Evolutionary conservation across 805 yeast genomes (phyloP).

Genomic region (Pichia kluyveri): DNA sequence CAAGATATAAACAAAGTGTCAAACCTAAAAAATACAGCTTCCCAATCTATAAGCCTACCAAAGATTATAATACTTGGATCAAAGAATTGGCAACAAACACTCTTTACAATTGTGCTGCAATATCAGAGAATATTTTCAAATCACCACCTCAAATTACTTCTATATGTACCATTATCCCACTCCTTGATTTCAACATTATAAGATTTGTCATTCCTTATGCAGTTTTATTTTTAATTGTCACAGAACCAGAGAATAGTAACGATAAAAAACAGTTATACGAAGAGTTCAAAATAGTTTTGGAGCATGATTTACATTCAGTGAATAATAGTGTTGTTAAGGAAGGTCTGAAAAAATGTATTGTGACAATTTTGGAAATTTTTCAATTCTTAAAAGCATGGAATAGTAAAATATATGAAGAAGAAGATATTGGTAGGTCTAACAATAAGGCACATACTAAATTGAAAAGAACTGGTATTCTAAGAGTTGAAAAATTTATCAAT

Average conservation of each 20-base stretch:
- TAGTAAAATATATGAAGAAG: constrained; percentile 31
- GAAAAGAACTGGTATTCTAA: constrained; percentile 8
- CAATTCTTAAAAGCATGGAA: constrained; percentile 82
- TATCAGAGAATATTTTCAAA: constrained; percentile 6
- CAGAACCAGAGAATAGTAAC: constrained; percentile 25
- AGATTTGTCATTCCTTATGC: constrained; percentile 72
- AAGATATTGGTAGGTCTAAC: constrained; percentile 3
- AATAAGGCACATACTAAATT: background rate
- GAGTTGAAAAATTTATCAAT: constrained; percentile 40
- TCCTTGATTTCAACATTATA: constrained; percentile 54
- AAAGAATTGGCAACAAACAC: constrained; percentile 59
- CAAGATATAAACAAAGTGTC: constrained; percentile 49
- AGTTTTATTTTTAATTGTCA: constrained; percentile 46
- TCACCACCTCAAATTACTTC: background rate
- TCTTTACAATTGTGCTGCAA: constrained; percentile 33
- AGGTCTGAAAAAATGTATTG: constrained; percentile 55
- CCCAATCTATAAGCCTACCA: constrained; percentile 55
- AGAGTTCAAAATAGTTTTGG: constrained; percentile 57
- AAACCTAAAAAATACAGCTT: constrained; percentile 38
- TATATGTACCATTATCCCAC: constrained; percentile 6
- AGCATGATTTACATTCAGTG: constrained; percentile 33
- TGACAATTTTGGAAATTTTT: constrained; percentile 64
- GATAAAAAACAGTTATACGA: constrained; percentile 35
- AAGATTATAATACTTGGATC: constrained; percentile 65
- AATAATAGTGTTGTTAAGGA: constrained; percentile 48